Percentiles rank a stretch among this genome's conserved stretches.
phyloP scores from a whole-genome alignment of 106 monocot genomes.

The Dioscorea zingiberensis region DNA sequence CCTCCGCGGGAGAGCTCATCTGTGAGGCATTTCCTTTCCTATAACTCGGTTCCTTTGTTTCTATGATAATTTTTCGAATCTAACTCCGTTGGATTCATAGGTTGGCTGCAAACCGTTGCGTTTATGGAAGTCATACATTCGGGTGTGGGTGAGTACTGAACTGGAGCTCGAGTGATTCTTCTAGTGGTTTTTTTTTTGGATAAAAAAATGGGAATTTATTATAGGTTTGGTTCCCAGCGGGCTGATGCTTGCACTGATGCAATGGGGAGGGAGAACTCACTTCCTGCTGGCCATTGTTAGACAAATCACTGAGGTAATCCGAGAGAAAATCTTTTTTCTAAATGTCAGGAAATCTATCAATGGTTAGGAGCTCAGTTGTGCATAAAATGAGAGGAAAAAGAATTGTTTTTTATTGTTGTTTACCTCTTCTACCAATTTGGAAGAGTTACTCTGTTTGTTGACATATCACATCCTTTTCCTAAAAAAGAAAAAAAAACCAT shows the following conservation, averaged over 20 bases:
- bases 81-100: conserved; percentile 17
- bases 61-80: not conserved
- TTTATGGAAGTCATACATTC: conserved; percentile 74
- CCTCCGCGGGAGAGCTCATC: conserved; percentile 66
- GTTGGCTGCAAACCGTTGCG: conserved; percentile 47
- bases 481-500: no score
- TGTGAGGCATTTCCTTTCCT: conserved; percentile 24
- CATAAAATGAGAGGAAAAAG: no score
- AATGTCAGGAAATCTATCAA: no score
- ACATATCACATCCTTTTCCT: no score
- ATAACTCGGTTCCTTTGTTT: not conserved
- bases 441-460: no score
- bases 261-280: conserved; percentile 94
- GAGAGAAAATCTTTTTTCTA: no score
- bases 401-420: no score
- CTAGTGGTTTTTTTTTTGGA: not conserved
- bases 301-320: conserved; percentile 54
- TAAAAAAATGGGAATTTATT: not conserved
- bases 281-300: conserved; percentile 85
- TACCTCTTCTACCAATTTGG: no score
- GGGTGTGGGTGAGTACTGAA: conserved; percentile 39
- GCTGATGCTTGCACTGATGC: conserved; percentile 52
- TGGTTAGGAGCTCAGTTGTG: no score
- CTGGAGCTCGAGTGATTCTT: not conserved
- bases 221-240: conserved; percentile 74